phyloP scores from a whole-genome alignment of 495 filamentous ascomycete species.

The Penicillium pancosmium region DNA sequence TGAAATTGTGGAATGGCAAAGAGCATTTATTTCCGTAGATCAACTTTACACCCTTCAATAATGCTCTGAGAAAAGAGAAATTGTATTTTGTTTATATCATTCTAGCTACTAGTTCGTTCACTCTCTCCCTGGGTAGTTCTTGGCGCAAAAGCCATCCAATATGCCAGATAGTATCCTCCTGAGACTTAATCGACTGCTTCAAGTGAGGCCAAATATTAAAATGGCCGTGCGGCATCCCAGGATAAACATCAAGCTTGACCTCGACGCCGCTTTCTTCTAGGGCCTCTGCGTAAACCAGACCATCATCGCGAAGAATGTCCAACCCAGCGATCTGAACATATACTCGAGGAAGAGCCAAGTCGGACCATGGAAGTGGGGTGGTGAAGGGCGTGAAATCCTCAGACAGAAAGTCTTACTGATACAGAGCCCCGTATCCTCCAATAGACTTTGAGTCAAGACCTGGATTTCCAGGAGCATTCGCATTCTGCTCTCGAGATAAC shows the following conservation, averaged over 20 bases:
- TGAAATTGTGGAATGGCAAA: too few species aligned
- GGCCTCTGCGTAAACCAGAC: constrained; percentile 37
- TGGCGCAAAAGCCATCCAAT: constrained; percentile 6
- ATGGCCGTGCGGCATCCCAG: constrained; percentile 43
- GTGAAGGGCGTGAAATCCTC: constrained; percentile 22
- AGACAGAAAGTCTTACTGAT: constrained; percentile 5
- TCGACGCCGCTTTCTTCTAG: constrained; percentile 36
- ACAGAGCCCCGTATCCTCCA: background rate
- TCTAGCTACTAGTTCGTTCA: constrained; percentile 1
- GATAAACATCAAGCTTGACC: constrained; percentile 43
- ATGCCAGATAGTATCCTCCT: constrained; percentile 10
- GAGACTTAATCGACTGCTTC: constrained; percentile 9
- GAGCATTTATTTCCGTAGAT: too few species aligned
- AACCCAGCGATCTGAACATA: constrained; percentile 45
- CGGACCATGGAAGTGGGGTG: constrained; percentile 1
- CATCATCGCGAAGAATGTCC: constrained; percentile 46
- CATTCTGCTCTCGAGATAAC: constrained; percentile 44
- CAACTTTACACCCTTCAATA: too few species aligned
- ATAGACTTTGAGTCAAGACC: background rate
- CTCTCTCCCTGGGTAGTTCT: background rate
- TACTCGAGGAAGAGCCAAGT: constrained; percentile 31
- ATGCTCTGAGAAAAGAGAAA: too few species aligned
- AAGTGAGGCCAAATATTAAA: constrained; percentile 30
- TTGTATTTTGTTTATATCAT: background rate
- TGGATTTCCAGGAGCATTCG: constrained; percentile 19